These are phyloP conservation scores for Pyrrhoderma noxium DNA, from an alignment of 1,284 basidiomycete genomes.

Conservation along the genomic window DNA sequence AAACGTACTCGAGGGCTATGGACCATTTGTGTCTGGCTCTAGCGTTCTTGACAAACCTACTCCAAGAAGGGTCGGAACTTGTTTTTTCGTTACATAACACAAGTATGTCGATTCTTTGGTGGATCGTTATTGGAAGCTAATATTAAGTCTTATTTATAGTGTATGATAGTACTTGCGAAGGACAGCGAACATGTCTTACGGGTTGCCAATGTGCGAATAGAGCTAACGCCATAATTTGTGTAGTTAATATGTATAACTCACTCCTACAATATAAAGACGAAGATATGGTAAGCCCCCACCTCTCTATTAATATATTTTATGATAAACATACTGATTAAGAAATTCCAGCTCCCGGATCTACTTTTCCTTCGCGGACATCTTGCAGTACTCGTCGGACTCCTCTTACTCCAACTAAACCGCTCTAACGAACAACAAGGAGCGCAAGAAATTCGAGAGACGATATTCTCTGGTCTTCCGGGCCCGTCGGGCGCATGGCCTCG, in stretches of 20 bases:
- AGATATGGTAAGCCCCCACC: slow-evolving; percentile 15
- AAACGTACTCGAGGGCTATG: slow-evolving; percentile 34
- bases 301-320: no score
- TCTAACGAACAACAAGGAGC: not conserved
- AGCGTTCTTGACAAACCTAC: slow-evolving; percentile 64
- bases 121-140: not conserved
- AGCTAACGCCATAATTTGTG: slow-evolving; percentile 10
- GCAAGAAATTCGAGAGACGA: not conserved
- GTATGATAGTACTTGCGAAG: slow-evolving; percentile 12
- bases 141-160: not conserved
- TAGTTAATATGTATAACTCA: slow-evolving; percentile 18
- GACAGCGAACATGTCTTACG: slow-evolving; percentile 15
- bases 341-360: slow-evolving; percentile 22
- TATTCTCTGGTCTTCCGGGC: slow-evolving; percentile 3
- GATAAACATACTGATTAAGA: no score
- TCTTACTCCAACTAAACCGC: slow-evolving; percentile 34
- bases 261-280: slow-evolving; percentile 16
- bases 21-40: slow-evolving; percentile 65
- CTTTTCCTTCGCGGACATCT: slow-evolving; percentile 59
- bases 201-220: slow-evolving; percentile 18
- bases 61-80: slow-evolving; percentile 39
- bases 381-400: slow-evolving; percentile 63
- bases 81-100: slow-evolving; percentile 4
- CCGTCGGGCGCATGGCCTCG: not conserved
- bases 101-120: not conserved